Evolutionary conservation across 2,329 filamentous ascomycete species (phyloP).

Genomic region (Aspergillus pseudoterreus): DNA sequence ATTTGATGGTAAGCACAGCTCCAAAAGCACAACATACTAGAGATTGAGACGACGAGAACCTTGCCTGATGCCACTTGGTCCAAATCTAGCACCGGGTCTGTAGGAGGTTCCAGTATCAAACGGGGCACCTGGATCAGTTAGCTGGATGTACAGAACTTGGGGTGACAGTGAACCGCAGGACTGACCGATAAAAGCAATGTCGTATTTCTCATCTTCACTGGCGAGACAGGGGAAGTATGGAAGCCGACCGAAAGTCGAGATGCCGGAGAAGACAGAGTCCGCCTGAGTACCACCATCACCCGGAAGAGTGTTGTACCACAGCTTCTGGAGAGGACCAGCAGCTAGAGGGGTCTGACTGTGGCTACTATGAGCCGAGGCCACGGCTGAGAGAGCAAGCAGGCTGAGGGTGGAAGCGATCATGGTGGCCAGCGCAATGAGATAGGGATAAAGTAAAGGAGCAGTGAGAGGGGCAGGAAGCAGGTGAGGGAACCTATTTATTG

Average conservation of each 20-base stretch:
- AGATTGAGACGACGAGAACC: conserved; percentile 81
- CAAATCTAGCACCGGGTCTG: conserved; percentile 77
- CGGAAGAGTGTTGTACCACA: conserved; percentile 81
- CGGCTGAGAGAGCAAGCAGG: conserved; percentile 43
- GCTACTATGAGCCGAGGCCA: conserved; percentile 57
- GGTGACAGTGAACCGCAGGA: background rate
- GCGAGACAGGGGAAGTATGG: conserved; percentile 73
- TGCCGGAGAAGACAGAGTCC: conserved; percentile 84
- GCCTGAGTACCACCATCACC: conserved; percentile 85
- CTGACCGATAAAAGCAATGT: conserved; percentile 79
- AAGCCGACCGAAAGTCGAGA: conserved; percentile 78
- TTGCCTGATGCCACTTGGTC: conserved; percentile 79
- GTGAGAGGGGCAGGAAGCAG: too few relatives aligned
- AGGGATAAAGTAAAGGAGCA: background rate
- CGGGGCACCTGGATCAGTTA: conserved; percentile 59
- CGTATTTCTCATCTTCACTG: conserved; percentile 67
- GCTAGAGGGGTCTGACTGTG: conserved; percentile 56
- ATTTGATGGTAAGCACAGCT: conserved; percentile 18
- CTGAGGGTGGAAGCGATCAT: conserved; percentile 19
- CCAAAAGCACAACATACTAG: conserved; percentile 59
- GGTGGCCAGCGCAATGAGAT: background rate
- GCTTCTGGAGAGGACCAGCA: conserved; percentile 65
- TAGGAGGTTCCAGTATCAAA: conserved; percentile 87
- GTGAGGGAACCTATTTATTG: background rate
- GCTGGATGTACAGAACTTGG: background rate